Conservation (phyloP, 2,329 filamentous ascomycete genomes). For the Corniculantispora saksenae region DNA sequence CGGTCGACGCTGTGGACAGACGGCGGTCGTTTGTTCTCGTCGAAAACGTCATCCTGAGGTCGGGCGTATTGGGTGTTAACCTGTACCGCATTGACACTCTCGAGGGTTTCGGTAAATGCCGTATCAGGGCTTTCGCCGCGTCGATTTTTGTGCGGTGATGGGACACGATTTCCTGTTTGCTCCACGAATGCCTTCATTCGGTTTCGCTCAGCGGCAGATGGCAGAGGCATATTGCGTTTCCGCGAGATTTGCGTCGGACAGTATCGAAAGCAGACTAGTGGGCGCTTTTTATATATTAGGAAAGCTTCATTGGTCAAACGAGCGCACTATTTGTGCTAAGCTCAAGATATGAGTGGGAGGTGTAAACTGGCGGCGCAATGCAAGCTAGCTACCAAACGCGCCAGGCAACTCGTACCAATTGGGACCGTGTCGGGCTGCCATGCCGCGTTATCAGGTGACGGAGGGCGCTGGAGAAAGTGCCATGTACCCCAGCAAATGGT, state of each 20-base stretch:
- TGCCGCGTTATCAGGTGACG: constrained; percentile 32
- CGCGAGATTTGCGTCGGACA: not conserved
- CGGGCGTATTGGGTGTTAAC: not conserved
- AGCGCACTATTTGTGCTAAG: not conserved
- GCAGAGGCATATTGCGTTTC: not conserved
- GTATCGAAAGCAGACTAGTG: not conserved
- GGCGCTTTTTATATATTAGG: not conserved
- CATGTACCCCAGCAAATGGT: not conserved
- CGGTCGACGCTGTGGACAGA: constrained; percentile 8
- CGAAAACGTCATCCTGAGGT: not conserved
- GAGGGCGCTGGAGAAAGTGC: constrained; percentile 9
- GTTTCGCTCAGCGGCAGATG: constrained; percentile 4
- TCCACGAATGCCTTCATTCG: constrained; percentile 17
- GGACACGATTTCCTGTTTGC: not conserved
- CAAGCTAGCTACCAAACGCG: not conserved
- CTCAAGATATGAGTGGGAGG: not conserved
- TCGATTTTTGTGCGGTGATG: constrained; percentile 5
- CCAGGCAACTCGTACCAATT: not conserved
- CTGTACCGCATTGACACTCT: constrained; percentile 10
- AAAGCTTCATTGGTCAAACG: not conserved
- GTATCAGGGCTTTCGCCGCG: constrained; percentile 14
- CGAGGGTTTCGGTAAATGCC: constrained; percentile 10
- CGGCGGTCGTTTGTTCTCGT: constrained; percentile 5
- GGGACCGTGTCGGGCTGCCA: not conserved
- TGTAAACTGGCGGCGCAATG: not conserved